Evolutionary conservation across 768 basidiomycete species (phyloP).

Genomic region (Boletus rubroflammeus): DNA sequence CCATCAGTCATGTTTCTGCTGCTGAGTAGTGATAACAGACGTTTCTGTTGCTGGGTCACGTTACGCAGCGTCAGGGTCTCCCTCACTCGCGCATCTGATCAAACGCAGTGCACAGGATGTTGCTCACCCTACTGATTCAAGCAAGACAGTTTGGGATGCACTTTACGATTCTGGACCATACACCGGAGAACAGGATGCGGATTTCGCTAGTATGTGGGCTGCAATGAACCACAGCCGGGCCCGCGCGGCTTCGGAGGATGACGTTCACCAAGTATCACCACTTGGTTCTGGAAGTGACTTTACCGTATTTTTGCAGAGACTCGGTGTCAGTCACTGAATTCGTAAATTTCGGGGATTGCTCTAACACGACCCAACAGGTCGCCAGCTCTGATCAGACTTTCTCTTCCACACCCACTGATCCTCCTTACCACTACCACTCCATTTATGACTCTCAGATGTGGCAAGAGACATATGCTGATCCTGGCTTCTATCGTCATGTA

Average conservation of each 20-base stretch:
- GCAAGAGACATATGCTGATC: conserved; percentile 73
- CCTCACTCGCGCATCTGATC: conserved; percentile 62
- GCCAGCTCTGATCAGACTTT: conserved; percentile 35
- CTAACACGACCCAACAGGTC: conserved; percentile 18
- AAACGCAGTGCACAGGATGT: conserved; percentile 50
- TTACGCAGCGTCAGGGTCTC: conserved; percentile 51
- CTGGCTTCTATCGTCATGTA: conserved; percentile 70
- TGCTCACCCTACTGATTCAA: conserved; percentile 50
- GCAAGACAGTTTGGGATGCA: conserved; percentile 59
- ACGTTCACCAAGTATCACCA: conserved; percentile 45
- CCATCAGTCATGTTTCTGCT: neutral
- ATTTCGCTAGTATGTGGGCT: conserved; percentile 40
- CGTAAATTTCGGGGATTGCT: neutral
- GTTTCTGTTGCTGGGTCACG: conserved; percentile 52
- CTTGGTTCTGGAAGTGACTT: conserved; percentile 86
- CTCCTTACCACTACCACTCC: conserved; percentile 71
- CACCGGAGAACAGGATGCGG: conserved; percentile 38
- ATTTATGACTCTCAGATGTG: conserved; percentile 69
- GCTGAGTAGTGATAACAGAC: conserved; percentile 34
- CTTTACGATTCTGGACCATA: conserved; percentile 52
- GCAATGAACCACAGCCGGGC: conserved; percentile 27
- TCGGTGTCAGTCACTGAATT: conserved; percentile 45
- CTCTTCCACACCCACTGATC: conserved; percentile 39
- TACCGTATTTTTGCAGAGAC: conserved; percentile 84
- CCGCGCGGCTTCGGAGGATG: conserved; percentile 21